Conservation (phyloP, 1,284 basidiomycete genomes). For the Schizopora paradoxa region DNA sequence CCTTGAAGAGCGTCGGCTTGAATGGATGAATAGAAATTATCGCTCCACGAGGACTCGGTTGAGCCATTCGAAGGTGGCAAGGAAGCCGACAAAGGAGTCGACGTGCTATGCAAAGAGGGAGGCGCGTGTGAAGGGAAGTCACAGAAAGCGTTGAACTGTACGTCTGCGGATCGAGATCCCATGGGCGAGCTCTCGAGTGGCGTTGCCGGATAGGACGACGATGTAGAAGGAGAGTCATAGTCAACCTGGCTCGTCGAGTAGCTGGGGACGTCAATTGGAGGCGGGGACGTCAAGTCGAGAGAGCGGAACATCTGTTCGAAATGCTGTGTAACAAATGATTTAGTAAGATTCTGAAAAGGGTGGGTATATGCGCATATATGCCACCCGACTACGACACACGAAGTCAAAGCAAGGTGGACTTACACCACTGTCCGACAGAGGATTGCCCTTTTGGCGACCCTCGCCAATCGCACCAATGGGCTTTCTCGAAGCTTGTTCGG, state of each 20-base stretch:
- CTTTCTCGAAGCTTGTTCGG: constrained; percentile 33
- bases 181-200: constrained; percentile 59
- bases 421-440: constrained; percentile 51
- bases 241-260: constrained; percentile 34
- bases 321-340: constrained; percentile 40
- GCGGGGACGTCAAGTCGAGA: constrained; percentile 68
- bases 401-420: constrained; percentile 24
- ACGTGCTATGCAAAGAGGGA: background rate
- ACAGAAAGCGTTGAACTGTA: constrained; percentile 46
- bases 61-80: constrained; percentile 31
- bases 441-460: constrained; percentile 57
- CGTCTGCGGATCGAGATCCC: constrained; percentile 49
- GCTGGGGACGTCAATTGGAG: constrained; percentile 41
- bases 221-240: constrained; percentile 29
- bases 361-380: constrained; percentile 22
- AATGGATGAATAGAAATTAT: background rate
- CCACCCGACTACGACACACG: constrained; percentile 11
- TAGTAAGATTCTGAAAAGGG: constrained; percentile 23
- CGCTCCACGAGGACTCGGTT: background rate
- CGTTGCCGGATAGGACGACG: constrained; percentile 54
- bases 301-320: constrained; percentile 72
- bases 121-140: constrained; percentile 33
- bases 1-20: background rate
- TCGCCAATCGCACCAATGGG: constrained; percentile 71
- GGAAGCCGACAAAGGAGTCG: constrained; percentile 38